These are phyloP conservation scores for Sugiyamaella novakii DNA, from an alignment of 1,139 yeast genomes.

Conservation along the genomic window DNA sequence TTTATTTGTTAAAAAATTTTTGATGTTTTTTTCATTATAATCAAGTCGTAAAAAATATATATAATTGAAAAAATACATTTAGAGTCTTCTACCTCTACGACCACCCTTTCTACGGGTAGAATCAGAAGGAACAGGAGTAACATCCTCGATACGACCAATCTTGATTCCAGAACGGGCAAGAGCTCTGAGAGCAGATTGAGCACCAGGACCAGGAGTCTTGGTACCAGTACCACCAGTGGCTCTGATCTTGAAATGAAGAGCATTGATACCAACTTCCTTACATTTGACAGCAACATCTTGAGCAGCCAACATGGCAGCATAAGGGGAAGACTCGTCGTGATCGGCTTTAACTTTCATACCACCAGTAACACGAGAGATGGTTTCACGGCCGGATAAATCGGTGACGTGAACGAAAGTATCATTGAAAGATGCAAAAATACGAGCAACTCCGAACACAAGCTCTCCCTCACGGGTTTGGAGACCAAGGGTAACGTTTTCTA, in stretches of 20 bases:
- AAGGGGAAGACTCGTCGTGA: slow-evolving; percentile 99
- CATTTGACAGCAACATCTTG: slow-evolving; percentile 99
- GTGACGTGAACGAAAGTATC: slow-evolving; percentile 99
- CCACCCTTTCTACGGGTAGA: slow-evolving; percentile 99
- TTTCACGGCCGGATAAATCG: slow-evolving; percentile 99
- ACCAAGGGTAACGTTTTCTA: slow-evolving; percentile 65
- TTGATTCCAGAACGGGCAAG: slow-evolving; percentile 99
- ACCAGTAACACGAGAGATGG: slow-evolving; percentile 99
- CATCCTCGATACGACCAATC: slow-evolving; percentile 99
- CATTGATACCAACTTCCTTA: slow-evolving; percentile 99
- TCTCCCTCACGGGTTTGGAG: slow-evolving; percentile 93
- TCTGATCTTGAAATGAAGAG: slow-evolving; percentile 99
- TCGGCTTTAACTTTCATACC: slow-evolving; percentile 99
- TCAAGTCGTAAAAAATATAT: slow-evolving; percentile 15
- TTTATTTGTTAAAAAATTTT: slow-evolving; percentile 11
- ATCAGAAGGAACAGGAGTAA: slow-evolving; percentile 99
- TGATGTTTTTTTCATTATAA: slow-evolving; percentile 13
- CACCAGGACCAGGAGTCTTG: slow-evolving; percentile 99
- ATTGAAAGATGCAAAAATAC: slow-evolving; percentile 99
- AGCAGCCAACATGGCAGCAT: slow-evolving; percentile 99
- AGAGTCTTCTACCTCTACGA: slow-evolving; percentile 99
- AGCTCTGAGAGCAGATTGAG: slow-evolving; percentile 99
- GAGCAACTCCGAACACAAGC: slow-evolving; percentile 99
- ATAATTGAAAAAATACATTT: slow-evolving; percentile 15
- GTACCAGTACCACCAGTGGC: slow-evolving; percentile 99